A percentile compares a stretch with the other conserved stretches of the same genome.
phyloP scores from a whole-genome alignment of 164 flowering plant species.

The Stephania yunnanensis region DNA sequence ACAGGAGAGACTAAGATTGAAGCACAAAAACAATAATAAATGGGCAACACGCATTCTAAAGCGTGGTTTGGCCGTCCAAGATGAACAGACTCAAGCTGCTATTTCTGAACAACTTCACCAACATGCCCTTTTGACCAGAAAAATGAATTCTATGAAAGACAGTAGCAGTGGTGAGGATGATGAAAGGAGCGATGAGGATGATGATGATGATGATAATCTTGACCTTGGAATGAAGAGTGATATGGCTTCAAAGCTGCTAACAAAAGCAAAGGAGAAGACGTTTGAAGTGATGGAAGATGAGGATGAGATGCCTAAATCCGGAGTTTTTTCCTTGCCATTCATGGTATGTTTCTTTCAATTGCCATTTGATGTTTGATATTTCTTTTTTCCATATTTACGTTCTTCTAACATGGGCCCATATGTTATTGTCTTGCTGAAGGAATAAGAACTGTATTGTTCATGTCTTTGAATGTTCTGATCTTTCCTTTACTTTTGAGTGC shows the following conservation, averaged over 20 bases:
- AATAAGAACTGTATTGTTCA: background rate
- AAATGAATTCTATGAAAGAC: conserved; percentile 73
- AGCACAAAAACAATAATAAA: conserved; percentile 67
- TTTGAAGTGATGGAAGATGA: conserved; percentile 49
- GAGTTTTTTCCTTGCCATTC: conserved; percentile 78
- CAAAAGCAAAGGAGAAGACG: conserved; percentile 68
- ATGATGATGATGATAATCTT: conserved; percentile 32
- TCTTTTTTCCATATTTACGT: background rate
- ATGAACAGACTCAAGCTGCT: conserved; percentile 88
- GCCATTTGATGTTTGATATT: background rate
- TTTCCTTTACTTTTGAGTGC: conserved; percentile 7
- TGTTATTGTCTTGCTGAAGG: background rate
- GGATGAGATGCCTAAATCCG: conserved; percentile 58
- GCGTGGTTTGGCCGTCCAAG: conserved; percentile 74
- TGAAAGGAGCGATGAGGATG: conserved; percentile 52
- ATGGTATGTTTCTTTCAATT: conserved; percentile 48
- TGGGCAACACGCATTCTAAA: conserved; percentile 74
- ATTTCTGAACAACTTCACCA: conserved; percentile 70
- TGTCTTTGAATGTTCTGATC: background rate
- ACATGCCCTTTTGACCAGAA: conserved; percentile 69
- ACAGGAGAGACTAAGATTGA: conserved; percentile 80
- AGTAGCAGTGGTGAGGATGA: conserved; percentile 67
- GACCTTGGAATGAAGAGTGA: conserved; percentile 40
- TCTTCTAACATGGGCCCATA: background rate
- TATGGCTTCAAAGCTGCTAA: conserved; percentile 38